These are phyloP conservation scores for Striga asiatica DNA, from an alignment of 257 asterid species.

Conservation along the genomic window DNA sequence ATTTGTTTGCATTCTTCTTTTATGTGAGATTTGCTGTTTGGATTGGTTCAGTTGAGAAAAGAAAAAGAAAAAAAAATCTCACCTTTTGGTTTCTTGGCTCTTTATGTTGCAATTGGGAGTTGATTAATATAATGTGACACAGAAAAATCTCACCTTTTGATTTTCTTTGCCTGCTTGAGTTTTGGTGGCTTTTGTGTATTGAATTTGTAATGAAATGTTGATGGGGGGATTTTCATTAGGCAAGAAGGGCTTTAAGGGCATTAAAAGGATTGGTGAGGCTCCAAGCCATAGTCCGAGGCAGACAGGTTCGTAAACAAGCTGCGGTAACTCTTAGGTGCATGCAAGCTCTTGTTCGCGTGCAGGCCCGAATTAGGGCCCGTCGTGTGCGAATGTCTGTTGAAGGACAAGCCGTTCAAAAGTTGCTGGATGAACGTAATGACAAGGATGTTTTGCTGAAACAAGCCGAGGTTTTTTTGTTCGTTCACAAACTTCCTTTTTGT, in stretches of 20 bases:
- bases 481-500: no score
- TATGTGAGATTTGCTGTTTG: not conserved
- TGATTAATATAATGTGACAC: no score
- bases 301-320: constrained; percentile 90
- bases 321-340: constrained; percentile 89
- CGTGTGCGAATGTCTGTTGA: constrained; percentile 78
- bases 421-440: constrained; percentile 51
- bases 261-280: constrained; percentile 88
- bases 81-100: no score
- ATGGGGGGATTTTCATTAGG: constrained; percentile 25
- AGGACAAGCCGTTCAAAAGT: constrained; percentile 80
- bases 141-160: no score
- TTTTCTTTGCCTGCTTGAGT: no score
- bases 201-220: not conserved
- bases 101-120: no score
- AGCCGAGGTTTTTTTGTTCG: constrained; percentile 74
- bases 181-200: no score
- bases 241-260: constrained; percentile 90
- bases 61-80: no score
- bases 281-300: constrained; percentile 85
- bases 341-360: constrained; percentile 98
- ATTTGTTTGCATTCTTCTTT: no score
- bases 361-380: constrained; percentile 90
- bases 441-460: constrained; percentile 42
- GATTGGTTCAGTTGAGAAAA: no score